A percentile compares a stretch with the other conserved stretches of the same genome.
Evolutionary conservation across 2,329 filamentous ascomycete genomes (phyloP).

Genomic region (Aureobasidium leucospermi): DNA sequence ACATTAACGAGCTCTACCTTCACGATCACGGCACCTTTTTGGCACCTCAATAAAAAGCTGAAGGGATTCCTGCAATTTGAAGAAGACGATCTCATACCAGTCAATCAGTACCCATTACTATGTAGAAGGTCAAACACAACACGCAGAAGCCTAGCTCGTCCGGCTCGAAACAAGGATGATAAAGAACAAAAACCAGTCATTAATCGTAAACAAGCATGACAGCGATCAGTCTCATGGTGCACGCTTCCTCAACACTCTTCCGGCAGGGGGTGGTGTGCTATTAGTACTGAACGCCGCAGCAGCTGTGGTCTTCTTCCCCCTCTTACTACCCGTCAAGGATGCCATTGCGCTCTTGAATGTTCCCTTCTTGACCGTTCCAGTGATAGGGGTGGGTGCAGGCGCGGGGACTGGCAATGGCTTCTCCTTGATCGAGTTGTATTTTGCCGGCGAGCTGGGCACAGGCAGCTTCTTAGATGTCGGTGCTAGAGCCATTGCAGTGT

Average conservation of each 20-base stretch:
- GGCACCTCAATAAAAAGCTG: no score
- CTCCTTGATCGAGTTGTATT: constrained; percentile 5
- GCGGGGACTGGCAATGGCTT: constrained; percentile 25
- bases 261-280: constrained; percentile 18
- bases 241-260: constrained; percentile 26
- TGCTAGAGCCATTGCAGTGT: constrained; percentile 21
- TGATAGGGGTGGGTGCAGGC: background rate
- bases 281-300: constrained; percentile 37
- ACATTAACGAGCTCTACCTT: no score
- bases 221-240: constrained; percentile 4
- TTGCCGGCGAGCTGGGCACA: constrained; percentile 8
- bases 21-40: no score
- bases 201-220: background rate
- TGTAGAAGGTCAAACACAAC: background rate
- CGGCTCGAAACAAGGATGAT: background rate
- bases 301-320: constrained; percentile 30
- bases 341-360: constrained; percentile 50
- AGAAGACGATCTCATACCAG: background rate
- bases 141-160: background rate
- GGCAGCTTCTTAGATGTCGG: constrained; percentile 14
- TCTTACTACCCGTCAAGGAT: constrained; percentile 41
- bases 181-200: background rate
- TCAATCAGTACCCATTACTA: background rate
- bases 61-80: no score
- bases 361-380: constrained; percentile 43